These are phyloP conservation scores for Skeletonema marinoi DNA, from an alignment of 108 stramenopile genomes.

Conservation along the genomic window DNA sequence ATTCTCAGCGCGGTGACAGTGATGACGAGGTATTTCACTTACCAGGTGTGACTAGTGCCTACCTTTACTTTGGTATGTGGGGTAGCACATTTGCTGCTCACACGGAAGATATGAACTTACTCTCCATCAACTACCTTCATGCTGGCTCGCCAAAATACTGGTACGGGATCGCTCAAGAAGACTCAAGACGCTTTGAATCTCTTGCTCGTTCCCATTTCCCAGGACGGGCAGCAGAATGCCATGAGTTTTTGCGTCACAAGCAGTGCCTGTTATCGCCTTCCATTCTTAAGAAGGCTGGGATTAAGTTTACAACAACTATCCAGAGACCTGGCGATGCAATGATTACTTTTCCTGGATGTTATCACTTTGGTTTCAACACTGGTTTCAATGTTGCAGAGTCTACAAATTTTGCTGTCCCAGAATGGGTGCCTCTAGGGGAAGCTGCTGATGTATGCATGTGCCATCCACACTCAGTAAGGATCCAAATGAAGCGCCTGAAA, in stretches of 20 bases:
- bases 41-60: constrained; percentile 88
- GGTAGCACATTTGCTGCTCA: constrained; percentile 90
- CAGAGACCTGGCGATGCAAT: constrained; percentile 97
- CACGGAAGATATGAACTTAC: constrained; percentile 98
- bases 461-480: constrained; percentile 89
- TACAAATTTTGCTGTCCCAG: constrained; percentile 94
- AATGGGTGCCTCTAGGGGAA: constrained; percentile 90
- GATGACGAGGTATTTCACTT: constrained; percentile 58
- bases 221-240: constrained; percentile 70
- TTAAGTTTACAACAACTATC: constrained; percentile 86
- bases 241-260: constrained; percentile 97
- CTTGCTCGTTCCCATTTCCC: constrained; percentile 78
- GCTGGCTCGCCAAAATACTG: constrained; percentile 97
- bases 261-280: constrained; percentile 86
- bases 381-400: constrained; percentile 98
- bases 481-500: constrained; percentile 88
- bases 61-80: constrained; percentile 92
- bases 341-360: constrained; percentile 94
- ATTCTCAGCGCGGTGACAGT: constrained; percentile 35
- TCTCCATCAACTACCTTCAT: constrained; percentile 97
- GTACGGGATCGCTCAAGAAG: constrained; percentile 90
- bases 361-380: constrained; percentile 98
- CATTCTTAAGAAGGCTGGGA: constrained; percentile 90
- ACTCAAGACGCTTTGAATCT: constrained; percentile 83
- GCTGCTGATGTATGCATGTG: constrained; percentile 89